Percentiles rank a stretch among this genome's conserved stretches.
Evolutionary conservation across 2,329 filamentous ascomycete genomes (phyloP).

Genomic region (Xylariaceae sp.): DNA sequence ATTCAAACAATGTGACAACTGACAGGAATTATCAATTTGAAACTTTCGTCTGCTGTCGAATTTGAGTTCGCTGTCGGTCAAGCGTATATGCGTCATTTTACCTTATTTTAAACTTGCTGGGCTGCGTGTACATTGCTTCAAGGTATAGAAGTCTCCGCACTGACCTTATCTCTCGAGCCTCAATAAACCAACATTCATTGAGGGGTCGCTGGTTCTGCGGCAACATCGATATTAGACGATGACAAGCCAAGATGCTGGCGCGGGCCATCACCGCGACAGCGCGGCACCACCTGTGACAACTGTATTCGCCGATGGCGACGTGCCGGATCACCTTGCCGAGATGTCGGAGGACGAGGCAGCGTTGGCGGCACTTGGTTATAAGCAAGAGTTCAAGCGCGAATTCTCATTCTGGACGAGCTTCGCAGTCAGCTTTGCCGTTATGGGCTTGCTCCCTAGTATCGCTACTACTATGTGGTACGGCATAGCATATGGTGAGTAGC

Average conservation of each 20-base stretch:
- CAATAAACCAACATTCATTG: not conserved
- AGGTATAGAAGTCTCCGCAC: not conserved
- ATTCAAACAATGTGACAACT: not conserved
- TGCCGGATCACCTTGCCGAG: constrained; percentile 27
- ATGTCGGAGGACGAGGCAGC: constrained; percentile 54
- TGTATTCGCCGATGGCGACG: constrained; percentile 26
- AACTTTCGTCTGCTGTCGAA: not conserved
- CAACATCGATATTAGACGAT: not conserved
- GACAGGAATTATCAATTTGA: not conserved
- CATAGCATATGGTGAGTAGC: constrained; percentile 43
- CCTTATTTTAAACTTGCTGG: no score
- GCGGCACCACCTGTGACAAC: constrained; percentile 26
- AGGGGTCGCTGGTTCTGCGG: not conserved
- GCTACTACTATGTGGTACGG: constrained; percentile 71
- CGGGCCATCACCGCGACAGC: constrained; percentile 3
- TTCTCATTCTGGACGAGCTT: constrained; percentile 74
- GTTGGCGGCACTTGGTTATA: constrained; percentile 58
- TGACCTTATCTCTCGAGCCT: not conserved
- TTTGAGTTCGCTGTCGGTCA: not conserved
- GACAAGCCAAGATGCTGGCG: constrained; percentile 32
- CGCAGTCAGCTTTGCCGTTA: constrained; percentile 70
- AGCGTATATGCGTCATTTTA: not conserved
- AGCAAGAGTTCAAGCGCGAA: constrained; percentile 57
- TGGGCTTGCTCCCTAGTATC: constrained; percentile 69
- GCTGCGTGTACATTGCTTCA: not conserved